Conservation (phyloP, 1,284 basidiomycete species). For the Neonothopanus nambi region DNA sequence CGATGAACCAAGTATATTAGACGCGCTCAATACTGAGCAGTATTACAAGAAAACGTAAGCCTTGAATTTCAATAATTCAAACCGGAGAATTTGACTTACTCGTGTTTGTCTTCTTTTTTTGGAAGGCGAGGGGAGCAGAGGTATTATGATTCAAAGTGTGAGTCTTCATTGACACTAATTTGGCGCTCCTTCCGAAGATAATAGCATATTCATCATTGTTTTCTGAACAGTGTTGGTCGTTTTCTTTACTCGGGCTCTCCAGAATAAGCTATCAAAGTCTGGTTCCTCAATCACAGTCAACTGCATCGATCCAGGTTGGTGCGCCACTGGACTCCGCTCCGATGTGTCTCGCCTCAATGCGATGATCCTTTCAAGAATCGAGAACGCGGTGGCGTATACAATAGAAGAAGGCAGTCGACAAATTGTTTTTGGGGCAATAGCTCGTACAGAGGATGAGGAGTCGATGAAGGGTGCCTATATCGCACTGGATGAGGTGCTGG, state of each 20-base stretch:
- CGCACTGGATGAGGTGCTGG: neutral
- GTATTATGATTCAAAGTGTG: slow-evolving; percentile 36
- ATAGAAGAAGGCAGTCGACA: neutral
- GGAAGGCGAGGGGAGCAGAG: slow-evolving; percentile 21
- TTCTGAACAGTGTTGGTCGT: slow-evolving; percentile 22
- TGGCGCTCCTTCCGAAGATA: slow-evolving; percentile 1
- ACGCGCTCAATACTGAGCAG: neutral
- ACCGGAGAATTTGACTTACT: neutral
- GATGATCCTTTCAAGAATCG: neutral
- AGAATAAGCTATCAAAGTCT: slow-evolving; percentile 28
- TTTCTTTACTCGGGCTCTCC: slow-evolving; percentile 33
- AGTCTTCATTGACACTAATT: slow-evolving; percentile 6
- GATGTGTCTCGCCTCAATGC: slow-evolving; percentile 14
- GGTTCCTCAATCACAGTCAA: slow-evolving; percentile 33
- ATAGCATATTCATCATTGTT: too few relatives aligned
- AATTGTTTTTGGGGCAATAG: neutral
- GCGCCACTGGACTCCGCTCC: slow-evolving; percentile 27
- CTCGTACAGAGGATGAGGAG: neutral
- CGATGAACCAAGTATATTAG: neutral
- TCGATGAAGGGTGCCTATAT: neutral
- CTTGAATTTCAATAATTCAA: neutral
- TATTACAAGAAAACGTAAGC: slow-evolving; percentile 15
- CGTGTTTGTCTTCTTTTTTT: too few relatives aligned
- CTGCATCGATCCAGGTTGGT: slow-evolving; percentile 36
- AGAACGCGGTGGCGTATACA: too few relatives aligned